Evolutionary conservation across 345 rosid genomes (phyloP).

Genomic region (Gossypium turneri): DNA sequence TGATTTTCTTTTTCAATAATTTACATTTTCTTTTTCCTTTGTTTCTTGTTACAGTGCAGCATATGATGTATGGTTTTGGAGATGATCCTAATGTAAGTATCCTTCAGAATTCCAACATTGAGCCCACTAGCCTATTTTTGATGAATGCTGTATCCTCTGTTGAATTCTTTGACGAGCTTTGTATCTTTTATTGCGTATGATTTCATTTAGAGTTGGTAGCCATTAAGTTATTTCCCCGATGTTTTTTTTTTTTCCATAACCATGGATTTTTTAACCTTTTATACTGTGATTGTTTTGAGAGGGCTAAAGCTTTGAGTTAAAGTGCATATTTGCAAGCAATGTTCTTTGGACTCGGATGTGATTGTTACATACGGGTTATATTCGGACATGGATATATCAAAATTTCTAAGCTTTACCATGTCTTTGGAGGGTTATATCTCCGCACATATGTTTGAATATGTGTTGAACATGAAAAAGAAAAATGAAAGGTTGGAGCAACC

Average conservation of each 20-base stretch:
- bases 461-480: neutral
- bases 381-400: neutral
- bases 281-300: neutral
- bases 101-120: neutral
- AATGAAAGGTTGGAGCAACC: neutral
- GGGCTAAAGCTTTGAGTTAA: neutral
- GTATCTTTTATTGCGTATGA: neutral
- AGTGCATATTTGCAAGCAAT: neutral
- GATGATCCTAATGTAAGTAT: constrained; percentile 78
- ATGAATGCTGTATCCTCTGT: too few species aligned
- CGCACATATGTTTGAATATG: neutral
- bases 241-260: neutral
- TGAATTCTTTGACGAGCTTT: neutral
- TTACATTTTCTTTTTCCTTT: neutral
- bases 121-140: neutral
- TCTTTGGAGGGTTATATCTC: neutral
- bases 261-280: neutral
- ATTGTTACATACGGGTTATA: neutral
- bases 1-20: neutral
- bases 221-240: neutral
- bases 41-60: constrained; percentile 59
- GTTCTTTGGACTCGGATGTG: neutral
- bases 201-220: neutral
- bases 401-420: neutral
- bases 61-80: constrained; percentile 97